phyloP scores from a whole-genome alignment of 495 filamentous ascomycete genomes.

The Elasticomyces elasticus region DNA sequence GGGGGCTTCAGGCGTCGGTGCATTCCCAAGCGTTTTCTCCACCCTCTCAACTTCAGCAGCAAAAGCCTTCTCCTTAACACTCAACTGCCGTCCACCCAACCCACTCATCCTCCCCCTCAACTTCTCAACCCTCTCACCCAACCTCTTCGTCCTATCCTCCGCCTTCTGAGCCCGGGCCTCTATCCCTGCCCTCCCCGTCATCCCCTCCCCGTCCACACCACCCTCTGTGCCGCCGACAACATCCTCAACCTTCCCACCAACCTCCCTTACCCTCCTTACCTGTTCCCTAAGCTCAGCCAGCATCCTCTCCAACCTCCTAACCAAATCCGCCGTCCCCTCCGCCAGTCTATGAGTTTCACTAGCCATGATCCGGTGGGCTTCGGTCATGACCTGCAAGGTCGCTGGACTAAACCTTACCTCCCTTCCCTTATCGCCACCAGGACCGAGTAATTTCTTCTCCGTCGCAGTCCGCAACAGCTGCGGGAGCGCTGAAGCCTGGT shows the following conservation, averaged over 20 bases:
- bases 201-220: conserved; percentile 39
- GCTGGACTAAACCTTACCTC: conserved; percentile 64
- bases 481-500: conserved; percentile 47
- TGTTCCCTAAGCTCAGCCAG: conserved; percentile 63
- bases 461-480: conserved; percentile 50
- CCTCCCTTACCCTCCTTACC: conserved; percentile 40
- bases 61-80: conserved; percentile 32
- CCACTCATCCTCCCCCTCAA: conserved; percentile 52
- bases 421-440: conserved; percentile 54
- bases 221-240: conserved; percentile 42
- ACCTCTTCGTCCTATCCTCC: conserved; percentile 46
- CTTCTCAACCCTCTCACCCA: conserved; percentile 54
- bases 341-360: conserved; percentile 63
- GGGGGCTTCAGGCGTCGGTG: not conserved
- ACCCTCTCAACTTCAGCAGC: conserved; percentile 27
- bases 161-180: conserved; percentile 52
- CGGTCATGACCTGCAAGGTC: conserved; percentile 63
- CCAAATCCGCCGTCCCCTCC: conserved; percentile 68
- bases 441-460: conserved; percentile 48
- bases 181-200: conserved; percentile 30
- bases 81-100: conserved; percentile 53
- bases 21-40: conserved; percentile 37
- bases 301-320: conserved; percentile 64
- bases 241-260: conserved; percentile 34
- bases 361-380: conserved; percentile 65